Base-by-base conservation (phyloP, 768 basidiomycete species). In the Pleurotus tuoliensis region DNA sequence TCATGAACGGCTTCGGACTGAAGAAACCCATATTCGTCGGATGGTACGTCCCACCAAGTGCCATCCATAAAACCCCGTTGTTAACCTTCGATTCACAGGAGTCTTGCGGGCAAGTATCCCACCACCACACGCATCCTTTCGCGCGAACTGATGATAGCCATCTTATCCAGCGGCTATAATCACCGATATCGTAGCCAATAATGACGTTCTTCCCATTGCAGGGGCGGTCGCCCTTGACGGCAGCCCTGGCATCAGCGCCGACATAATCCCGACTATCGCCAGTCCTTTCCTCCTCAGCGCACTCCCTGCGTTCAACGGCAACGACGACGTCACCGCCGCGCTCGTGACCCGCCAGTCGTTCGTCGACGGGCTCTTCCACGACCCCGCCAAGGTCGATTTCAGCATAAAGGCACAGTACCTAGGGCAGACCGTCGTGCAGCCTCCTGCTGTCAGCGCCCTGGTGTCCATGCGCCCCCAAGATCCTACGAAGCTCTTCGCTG, bases 21-120 rank as follows among this genome's bases (percentile, higher is more conserved):
- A 59, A 64, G 30, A 16, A 63, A 64, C 71, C 72, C 4, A 58
- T 71, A 47, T 58, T 74, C 6, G 60, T 62, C 22, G 71, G 71
- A 49, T 74, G 69, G 73, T 69, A 50, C 55, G 67, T 62, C 22
- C 16, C 15, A 39, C 16, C 34, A 18, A 30, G 13, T 12, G 24
- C 24, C 24, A 25, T 25, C 24, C 0, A 25, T 25, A 25, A 25
- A 25, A 5, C 20, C 7, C 25, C 30, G 8, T 30, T 25, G n/a
- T 8, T 20, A 0, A 38, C 27, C 46, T 18, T 49, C 34, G 11
- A 47, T 22, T 18, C 45, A 40, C 57, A 71, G 68, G 70, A 70
- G 67, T 49, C 57, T 67, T 56, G 70, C 66, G 48, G 66, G 69
- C 67, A 40, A 47, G 67, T 55, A 37, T 22, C 15, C 22, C n/a